Evolutionary conservation across 2,329 filamentous ascomycete species (phyloP), one percentile per base, ranked within the genome.

Genomic region (Botrytis byssoidea): DNA sequence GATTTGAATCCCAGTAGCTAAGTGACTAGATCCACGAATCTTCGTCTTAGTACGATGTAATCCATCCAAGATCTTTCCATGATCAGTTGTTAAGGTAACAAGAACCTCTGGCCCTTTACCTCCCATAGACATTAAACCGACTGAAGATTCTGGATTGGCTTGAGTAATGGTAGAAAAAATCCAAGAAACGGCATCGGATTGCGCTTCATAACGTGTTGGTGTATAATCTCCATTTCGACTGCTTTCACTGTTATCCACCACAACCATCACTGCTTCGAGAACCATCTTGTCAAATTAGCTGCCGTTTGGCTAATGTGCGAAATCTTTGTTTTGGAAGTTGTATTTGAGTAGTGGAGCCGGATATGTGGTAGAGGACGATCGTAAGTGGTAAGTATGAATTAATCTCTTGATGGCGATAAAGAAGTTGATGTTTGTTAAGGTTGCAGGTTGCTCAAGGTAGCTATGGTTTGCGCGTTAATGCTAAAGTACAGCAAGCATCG

Each of bases 241-340:
- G 86, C 93, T 95, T 87, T 99, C 96, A 87, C 95, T 98, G 88
- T 98, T 99, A 89, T 99, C 96, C 81, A 98, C 94, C 88, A 98
- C 91, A 84, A 99, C 93, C 95, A 99, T 98, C 77, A 97, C 97
- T 86, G 96, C 97, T 91, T 99, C 96, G 85, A 99, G 91, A 85
- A 92, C 93, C 96, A 99, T 99, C 82, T 88, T 95, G 90, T 44
- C 60, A 42, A 37, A 61, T 66, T 55, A 35, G n/a, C 72, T 72
- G 69, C 60, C 32, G 63, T 61, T 42, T 10, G 71, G 65, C 71
- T 29, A 69, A 51, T 63, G 44, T 73, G 71, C 55, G 64, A 29
- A 29, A 55, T 35, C 20, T 29, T 70, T 48, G 6, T 29, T 60
- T 42, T 22, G 32, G 59, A 37, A 70, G 67, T 20, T 44, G 18